phyloP scores from a whole-genome alignment of 2,329 filamentous ascomycete species.

The Alternaria arborescens region DNA sequence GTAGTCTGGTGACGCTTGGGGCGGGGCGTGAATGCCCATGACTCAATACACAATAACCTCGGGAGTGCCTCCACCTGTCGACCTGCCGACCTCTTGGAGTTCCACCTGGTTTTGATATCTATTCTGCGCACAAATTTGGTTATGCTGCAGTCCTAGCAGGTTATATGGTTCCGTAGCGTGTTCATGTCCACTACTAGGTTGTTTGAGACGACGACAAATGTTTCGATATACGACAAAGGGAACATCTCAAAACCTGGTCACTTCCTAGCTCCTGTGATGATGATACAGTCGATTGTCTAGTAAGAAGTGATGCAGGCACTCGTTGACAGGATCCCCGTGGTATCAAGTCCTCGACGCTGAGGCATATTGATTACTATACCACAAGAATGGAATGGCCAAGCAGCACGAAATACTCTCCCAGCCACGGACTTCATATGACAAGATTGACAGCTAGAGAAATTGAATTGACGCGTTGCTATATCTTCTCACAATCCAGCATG shows the following conservation, averaged over 20 bases:
- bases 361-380: background rate
- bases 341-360: background rate
- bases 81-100: background rate
- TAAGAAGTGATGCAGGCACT: background rate
- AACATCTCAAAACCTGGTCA: background rate
- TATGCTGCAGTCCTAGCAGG: background rate
- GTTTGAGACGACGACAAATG: background rate
- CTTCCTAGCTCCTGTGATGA: background rate
- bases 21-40: slow-evolving; percentile 2
- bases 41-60: background rate
- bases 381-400: background rate
- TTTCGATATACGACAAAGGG: background rate
- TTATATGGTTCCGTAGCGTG: background rate
- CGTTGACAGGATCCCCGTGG: background rate
- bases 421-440: background rate
- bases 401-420: background rate
- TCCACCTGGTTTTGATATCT: background rate
- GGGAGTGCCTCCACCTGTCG: background rate
- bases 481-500: background rate
- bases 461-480: background rate
- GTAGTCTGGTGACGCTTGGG: background rate
- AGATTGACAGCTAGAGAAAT: background rate
- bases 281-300: background rate
- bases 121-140: background rate
- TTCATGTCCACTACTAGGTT: background rate